Percentiles rank a stretch among this genome's conserved stretches.
phyloP scores from a whole-genome alignment of 805 yeast genomes.

The Metschnikowia arizonensis region DNA sequence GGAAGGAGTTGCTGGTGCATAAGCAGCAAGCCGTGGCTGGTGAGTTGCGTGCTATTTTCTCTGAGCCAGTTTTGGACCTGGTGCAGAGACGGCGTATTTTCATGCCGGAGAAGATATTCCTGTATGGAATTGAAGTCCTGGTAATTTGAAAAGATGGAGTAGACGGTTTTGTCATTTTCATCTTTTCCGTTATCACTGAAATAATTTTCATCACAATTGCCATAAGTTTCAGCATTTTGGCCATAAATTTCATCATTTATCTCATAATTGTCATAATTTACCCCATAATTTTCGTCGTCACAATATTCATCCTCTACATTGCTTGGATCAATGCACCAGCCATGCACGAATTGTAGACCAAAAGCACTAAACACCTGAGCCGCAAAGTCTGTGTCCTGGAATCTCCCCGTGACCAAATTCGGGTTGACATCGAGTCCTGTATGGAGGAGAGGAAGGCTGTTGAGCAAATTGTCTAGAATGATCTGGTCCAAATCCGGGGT shows the following conservation, averaged over 20 bases:
- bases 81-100: constrained; percentile 13
- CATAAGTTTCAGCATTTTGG: neutral
- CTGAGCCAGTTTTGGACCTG: constrained; percentile 42
- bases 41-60: constrained; percentile 69
- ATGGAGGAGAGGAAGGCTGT: constrained; percentile 58
- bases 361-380: constrained; percentile 55
- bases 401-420: constrained; percentile 49
- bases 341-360: constrained; percentile 67
- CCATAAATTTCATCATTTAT: neutral
- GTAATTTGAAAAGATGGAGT: constrained; percentile 19
- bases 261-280: neutral
- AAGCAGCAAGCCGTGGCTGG: constrained; percentile 56
- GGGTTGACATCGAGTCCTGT: constrained; percentile 75
- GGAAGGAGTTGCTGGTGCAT: constrained; percentile 43
- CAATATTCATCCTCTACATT: neutral
- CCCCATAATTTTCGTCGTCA: neutral
- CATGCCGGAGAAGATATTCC: constrained; percentile 40
- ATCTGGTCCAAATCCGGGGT: constrained; percentile 10
- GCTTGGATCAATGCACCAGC: constrained; percentile 55
- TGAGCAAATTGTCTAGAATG: constrained; percentile 37
- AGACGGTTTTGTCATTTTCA: constrained; percentile 22
- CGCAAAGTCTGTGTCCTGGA: constrained; percentile 48
- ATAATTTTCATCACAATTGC: too few relatives aligned
- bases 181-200: too few relatives aligned
- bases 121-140: constrained; percentile 54